Evolutionary conservation across 2,329 filamentous ascomycete species (phyloP).

Genomic region (Alternaria viburni): DNA sequence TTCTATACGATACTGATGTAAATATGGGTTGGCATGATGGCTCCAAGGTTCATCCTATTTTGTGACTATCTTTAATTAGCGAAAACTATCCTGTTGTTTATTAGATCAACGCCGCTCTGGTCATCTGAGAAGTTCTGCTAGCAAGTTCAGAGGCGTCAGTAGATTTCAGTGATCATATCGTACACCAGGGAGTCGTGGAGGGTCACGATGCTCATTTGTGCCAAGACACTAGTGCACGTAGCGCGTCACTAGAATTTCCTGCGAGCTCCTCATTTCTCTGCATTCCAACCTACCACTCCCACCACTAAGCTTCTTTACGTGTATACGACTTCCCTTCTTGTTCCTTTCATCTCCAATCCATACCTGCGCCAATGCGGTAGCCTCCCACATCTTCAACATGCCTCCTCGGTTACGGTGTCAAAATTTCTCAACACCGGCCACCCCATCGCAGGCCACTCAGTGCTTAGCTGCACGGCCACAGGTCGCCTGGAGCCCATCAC

Average conservation of each 20-base stretch:
- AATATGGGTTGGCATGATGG: neutral
- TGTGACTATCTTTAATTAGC: neutral
- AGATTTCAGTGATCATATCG: neutral
- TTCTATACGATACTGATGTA: neutral
- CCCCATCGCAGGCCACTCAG: slow-evolving; percentile 20
- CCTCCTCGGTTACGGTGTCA: slow-evolving; percentile 44
- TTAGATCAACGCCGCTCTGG: neutral
- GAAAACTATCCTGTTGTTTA: neutral
- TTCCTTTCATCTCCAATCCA: slow-evolving; percentile 6
- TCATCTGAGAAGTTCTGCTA: neutral
- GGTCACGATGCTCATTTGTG: neutral
- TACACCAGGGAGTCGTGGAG: neutral
- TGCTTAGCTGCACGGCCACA: slow-evolving; percentile 31
- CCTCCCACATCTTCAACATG: slow-evolving; percentile 31
- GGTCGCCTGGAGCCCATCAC: slow-evolving; percentile 29
- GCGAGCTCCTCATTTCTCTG: slow-evolving; percentile 6
- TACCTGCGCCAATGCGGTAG: slow-evolving; percentile 38
- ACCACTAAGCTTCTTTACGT: slow-evolving; percentile 12
- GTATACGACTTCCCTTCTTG: slow-evolving; percentile 4
- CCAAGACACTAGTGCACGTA: slow-evolving; percentile 8
- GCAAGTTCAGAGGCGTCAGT: neutral
- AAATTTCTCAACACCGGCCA: slow-evolving; percentile 29
- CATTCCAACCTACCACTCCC: slow-evolving; percentile 13
- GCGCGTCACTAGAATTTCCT: slow-evolving; percentile 11
- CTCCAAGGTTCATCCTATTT: neutral